A percentile compares a stretch with the other conserved stretches of the same genome.
Conservation (phyloP, 78 protist genomes). For the Speleostelium caveatum region DNA sequence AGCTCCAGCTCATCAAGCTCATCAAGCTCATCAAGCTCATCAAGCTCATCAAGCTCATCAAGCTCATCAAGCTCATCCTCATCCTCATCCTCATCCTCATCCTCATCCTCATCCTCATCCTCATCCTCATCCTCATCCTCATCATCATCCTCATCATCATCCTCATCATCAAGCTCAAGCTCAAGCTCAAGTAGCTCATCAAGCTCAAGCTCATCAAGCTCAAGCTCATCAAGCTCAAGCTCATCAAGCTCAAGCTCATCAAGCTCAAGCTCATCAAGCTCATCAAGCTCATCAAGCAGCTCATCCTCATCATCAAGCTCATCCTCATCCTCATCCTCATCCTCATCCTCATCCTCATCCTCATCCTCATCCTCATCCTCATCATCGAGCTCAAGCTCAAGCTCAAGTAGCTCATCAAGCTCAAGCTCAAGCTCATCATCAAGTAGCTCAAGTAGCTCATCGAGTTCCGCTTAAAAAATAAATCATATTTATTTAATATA, state of each 20-base stretch:
- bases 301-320: not conserved
- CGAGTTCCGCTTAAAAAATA: too few species aligned
- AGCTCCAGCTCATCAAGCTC: not conserved
- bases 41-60: conserved; percentile 3
- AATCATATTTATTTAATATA: too few species aligned
- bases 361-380: conserved; percentile 24
- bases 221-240: conserved; percentile 10
- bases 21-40: conserved; percentile 17
- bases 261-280: not conserved
- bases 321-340: conserved; percentile 14
- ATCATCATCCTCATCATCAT: conserved; percentile 11
- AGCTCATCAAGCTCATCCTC: conserved; percentile 4
- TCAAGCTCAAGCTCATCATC: conserved; percentile 23
- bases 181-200: not conserved
- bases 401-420: conserved; percentile 34
- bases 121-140: not conserved
- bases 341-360: not conserved
- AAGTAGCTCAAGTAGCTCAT: too few species aligned
- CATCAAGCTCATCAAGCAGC: not conserved
- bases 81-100: conserved; percentile 4
- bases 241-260: not conserved
- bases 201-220: not conserved
- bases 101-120: not conserved
- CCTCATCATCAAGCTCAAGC: not conserved
- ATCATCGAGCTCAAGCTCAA: conserved; percentile 13